Base-by-base conservation (phyloP, 2,329 filamentous ascomycete genomes). In the Fusarium praegraminearum region DNA sequence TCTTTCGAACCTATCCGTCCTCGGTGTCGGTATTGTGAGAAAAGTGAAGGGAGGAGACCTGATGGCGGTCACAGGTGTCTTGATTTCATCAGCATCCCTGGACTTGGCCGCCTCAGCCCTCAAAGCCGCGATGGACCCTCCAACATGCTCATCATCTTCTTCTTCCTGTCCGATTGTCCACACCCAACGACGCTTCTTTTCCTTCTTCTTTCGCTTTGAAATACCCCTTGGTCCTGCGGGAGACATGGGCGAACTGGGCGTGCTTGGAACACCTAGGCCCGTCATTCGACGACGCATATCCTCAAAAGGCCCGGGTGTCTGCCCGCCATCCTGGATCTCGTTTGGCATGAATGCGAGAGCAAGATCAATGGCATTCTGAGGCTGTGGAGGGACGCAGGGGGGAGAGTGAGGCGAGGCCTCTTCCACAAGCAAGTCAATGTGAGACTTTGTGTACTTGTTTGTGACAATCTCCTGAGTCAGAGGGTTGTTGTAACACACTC, bases 131-230 rank as follows among this genome's bases (percentile, higher is more conserved):
- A 84, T 77, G 4, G 83, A 82, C 1, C 80, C 83, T 36, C 80
- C 81, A 7, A 83, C 76, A 33, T 81, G 78, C 57, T 81, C 79
- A 49, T 83, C 79, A 10, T 84, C 81, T 3, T 82, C 83, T 2
- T 86, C 85, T 61, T 84, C 85, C 62, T 84, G 83, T 4, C 85
- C 86, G 45, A 91, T 89, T 2, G 89, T 90, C 89, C 89, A 90
- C 36, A 89, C 86, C 89, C 88, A 90, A 44, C 85, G 85, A 15
- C 88, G 81, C 77, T 86, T 89, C 83, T 88, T 90, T 69, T 90
- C 88, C 74, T 81, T 82, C 33, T 80, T 76, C 65, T 83, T 87
- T 12, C 84, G 81, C 75, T 88, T 89, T n/a, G 83, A 82, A 49
- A 86, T 80, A 3, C 83, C 83, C 1, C 79, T 80, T 7, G 78